These are phyloP conservation scores for Microbotryomycetes sp. DNA, from an alignment of 1,284 basidiomycete species.

Conservation along the genomic window DNA sequence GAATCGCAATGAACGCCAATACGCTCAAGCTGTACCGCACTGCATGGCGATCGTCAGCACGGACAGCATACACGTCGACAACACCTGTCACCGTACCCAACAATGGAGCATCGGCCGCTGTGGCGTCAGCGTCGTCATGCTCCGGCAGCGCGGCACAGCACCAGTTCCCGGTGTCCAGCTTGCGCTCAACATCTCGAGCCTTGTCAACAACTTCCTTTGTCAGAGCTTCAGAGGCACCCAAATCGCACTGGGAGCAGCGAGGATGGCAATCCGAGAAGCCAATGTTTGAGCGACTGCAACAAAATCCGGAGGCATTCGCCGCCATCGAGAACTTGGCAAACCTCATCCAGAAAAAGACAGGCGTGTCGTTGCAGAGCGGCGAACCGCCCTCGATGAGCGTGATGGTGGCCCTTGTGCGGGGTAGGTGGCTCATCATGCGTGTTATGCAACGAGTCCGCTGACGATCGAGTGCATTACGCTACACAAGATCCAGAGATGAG, in stretches of 20 bases:
- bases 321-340: slow-evolving; percentile 19
- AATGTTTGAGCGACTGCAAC: slow-evolving; percentile 18
- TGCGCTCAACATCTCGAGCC: neutral
- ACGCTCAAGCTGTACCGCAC: neutral
- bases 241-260: neutral
- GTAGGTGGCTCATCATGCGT: neutral
- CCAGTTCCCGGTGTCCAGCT: neutral
- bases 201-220: neutral
- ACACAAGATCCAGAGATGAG: slow-evolving; percentile 22
- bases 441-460: neutral
- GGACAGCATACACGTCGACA: neutral
- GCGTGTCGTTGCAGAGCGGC: slow-evolving; percentile 20
- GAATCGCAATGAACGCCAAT: neutral
- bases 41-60: neutral
- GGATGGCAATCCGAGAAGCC: neutral
- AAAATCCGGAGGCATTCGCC: slow-evolving; percentile 13
- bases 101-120: neutral
- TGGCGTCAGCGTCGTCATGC: neutral
- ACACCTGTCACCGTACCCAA: neutral
- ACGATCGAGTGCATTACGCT: neutral
- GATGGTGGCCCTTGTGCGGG: slow-evolving; percentile 14
- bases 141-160: neutral
- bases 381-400: slow-evolving; percentile 22
- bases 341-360: slow-evolving; percentile 21
- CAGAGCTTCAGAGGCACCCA: neutral